These are phyloP conservation scores for Kwoniella sp. DNA, from an alignment of 768 basidiomycete species.

Conservation along the genomic window DNA sequence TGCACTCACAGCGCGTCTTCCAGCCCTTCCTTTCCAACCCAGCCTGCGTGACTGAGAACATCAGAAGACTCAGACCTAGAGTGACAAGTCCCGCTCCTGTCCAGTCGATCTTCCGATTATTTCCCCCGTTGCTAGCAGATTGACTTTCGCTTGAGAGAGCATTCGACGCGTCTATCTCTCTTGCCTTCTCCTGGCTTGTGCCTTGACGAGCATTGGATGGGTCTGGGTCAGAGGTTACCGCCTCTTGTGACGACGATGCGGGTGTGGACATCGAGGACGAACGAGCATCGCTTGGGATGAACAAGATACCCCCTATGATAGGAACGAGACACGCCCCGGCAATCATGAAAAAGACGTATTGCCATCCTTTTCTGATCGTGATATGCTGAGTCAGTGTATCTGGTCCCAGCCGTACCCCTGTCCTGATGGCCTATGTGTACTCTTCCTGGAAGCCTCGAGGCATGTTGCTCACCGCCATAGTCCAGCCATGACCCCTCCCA, in stretches of 20 bases:
- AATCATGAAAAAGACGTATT: constrained; percentile 66
- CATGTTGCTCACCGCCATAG: constrained; percentile 10
- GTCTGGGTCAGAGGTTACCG: constrained; percentile 66
- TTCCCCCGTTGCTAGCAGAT: too few relatives aligned
- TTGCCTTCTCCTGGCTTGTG: too few relatives aligned
- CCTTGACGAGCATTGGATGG: constrained; percentile 62
- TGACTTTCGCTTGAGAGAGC: too few relatives aligned
- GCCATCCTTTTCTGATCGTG: constrained; percentile 31
- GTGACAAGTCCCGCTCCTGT: constrained; percentile 69
- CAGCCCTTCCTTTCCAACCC: constrained; percentile 63
- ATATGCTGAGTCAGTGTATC: too few relatives aligned
- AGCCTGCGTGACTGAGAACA: constrained; percentile 71
- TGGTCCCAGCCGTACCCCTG: too few relatives aligned
- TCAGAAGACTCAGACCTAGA: constrained; percentile 65
- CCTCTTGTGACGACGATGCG: constrained; percentile 61
- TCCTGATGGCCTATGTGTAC: too few relatives aligned
- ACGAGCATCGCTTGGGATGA: constrained; percentile 68
- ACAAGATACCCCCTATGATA: constrained; percentile 62
- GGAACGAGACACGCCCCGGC: constrained; percentile 64
- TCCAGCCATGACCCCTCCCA: constrained; percentile 65
- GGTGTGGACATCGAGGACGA: constrained; percentile 64
- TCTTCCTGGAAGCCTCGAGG: too few relatives aligned
- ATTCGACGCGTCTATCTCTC: too few relatives aligned
- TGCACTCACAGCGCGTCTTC: constrained; percentile 61
- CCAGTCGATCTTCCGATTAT: constrained; percentile 69